A percentile compares a stretch with the other conserved stretches of the same genome.
phyloP scores from a whole-genome alignment of 202 grass and related monocot species.

The Dendrocalamus latiflorus region DNA sequence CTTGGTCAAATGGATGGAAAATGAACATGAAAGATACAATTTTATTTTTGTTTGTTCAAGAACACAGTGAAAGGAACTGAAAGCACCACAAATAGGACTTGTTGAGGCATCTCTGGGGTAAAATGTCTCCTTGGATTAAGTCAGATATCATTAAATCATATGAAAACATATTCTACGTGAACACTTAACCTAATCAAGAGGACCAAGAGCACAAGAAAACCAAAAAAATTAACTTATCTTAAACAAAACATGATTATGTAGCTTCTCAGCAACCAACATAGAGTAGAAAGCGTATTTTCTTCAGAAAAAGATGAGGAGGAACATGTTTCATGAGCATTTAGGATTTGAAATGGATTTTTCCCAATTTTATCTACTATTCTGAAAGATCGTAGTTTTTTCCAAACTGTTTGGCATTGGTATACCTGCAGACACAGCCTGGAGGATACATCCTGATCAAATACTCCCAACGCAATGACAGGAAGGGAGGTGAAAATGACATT shows the following conservation, averaged over 20 bases:
- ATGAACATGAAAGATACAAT: conserved; percentile 5
- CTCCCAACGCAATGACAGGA: conserved; percentile 90
- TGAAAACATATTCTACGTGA: neutral
- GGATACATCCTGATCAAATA: conserved; percentile 98
- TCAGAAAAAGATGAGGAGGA: conserved; percentile 12
- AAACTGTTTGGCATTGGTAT: conserved; percentile 16
- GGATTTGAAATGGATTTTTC: neutral
- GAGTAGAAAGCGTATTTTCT: neutral
- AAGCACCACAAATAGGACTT: neutral
- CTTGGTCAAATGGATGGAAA: neutral
- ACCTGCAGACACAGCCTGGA: conserved; percentile 83
- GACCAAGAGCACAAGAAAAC: neutral
- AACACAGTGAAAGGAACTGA: neutral
- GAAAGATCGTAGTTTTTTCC: neutral
- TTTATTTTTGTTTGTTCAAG: neutral
- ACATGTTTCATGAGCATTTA: neutral
- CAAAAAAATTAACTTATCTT: neutral
- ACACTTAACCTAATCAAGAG: neutral
- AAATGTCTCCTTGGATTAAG: neutral
- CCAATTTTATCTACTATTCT: neutral
- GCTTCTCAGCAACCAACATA: neutral
- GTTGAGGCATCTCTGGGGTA: neutral
- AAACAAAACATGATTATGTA: neutral
- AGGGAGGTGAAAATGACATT: conserved; percentile 97
- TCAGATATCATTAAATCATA: neutral